Evolutionary conservation across 1,284 basidiomycete species (phyloP), one percentile per base, ranked within the genome.

Genomic region (Anthracocystis setariae): DNA sequence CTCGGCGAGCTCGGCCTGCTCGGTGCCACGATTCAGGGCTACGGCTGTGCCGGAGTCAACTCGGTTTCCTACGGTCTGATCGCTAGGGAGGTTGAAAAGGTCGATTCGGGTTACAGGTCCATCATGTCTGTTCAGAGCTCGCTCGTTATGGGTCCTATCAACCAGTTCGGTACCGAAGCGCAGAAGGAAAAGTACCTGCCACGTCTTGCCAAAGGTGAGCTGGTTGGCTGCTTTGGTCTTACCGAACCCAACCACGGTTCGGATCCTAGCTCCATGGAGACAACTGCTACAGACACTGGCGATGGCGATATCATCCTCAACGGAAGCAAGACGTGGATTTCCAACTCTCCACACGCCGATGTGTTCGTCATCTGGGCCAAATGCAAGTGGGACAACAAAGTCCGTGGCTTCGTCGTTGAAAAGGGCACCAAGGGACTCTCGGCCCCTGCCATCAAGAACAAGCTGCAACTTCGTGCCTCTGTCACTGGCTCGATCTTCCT

Each of bases 241-340:
- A 98, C 94, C 1, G 95, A 98, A 85, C 93, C 95, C 0, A 94
- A 97, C 79, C 94, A 97, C 82, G 95, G 95, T 20, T 94, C 92
- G 1, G 94, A 97, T 80, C 94, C 94, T 18, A 89, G 90, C 17
- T 89, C 90, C 25, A 98, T 98, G 94, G 92, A 95, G 82, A 97
- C 94, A 0, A 90, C 88, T 27, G 95, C 93, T 15, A 89, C 89
- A 72, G 92, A 96, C 83, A 86, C 86, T 0, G 90, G 84, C 3
- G 80, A 90, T 55, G 92, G 92, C 20, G 93, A 93, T 3, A 96
- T 90, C 84, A 85, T 92, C 20, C 82, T 98, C 54, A 92, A 90
- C 77, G 94, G 94, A 35, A 90, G 90, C 84, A 98, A 98, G 86
- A 97, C 93, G 0, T 98, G 94, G 94, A 97, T 98, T 80, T 89